A percentile compares a stretch with the other conserved stretches of the same genome.
These are phyloP conservation scores for Thermomyces lanuginosus DNA, from an alignment of 2,329 filamentous ascomycete genomes.

Conservation along the genomic window DNA sequence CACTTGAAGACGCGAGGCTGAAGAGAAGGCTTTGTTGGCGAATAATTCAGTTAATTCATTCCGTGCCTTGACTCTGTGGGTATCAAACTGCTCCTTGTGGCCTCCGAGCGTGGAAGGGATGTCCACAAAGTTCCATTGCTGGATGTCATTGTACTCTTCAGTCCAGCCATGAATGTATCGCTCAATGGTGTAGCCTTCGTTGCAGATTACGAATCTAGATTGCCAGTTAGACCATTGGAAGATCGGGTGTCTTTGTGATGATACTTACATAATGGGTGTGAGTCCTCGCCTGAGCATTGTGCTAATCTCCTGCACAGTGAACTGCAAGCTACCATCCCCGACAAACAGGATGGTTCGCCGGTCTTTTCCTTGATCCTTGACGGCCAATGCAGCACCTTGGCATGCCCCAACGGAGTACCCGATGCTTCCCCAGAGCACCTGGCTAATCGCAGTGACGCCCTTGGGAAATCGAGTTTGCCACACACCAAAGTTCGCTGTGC, in stretches of 20 bases:
- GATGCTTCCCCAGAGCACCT: conserved; percentile 43
- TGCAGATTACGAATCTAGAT: conserved; percentile 53
- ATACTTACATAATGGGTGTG: conserved; percentile 52
- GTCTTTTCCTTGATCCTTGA: conserved; percentile 14
- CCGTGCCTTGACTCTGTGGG: conserved; percentile 50
- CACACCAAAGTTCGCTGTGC: conserved; percentile 40
- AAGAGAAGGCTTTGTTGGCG: conserved; percentile 42
- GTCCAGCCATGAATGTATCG: conserved; percentile 69
- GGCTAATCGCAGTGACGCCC: conserved; percentile 33
- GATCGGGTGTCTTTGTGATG: too few relatives aligned
- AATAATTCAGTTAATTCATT: conserved; percentile 49
- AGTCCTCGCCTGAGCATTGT: conserved; percentile 48
- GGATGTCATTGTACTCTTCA: conserved; percentile 61
- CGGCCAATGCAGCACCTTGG: conserved; percentile 40
- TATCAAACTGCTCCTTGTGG: conserved; percentile 37
- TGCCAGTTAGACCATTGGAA: conserved; percentile 2
- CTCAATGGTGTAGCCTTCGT: conserved; percentile 74
- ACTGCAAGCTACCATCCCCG: conserved; percentile 48
- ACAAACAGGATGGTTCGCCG: conserved; percentile 42
- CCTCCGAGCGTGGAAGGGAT: conserved; percentile 52
- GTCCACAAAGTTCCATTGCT: conserved; percentile 54
- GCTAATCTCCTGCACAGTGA: conserved; percentile 50
- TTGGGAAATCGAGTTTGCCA: conserved; percentile 36
- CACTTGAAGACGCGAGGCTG: conserved; percentile 29
- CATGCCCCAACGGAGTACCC: conserved; percentile 45